Evolutionary conservation across 352 stramenopile species (phyloP).

Genomic region (Phytophthora boehmeriae): DNA sequence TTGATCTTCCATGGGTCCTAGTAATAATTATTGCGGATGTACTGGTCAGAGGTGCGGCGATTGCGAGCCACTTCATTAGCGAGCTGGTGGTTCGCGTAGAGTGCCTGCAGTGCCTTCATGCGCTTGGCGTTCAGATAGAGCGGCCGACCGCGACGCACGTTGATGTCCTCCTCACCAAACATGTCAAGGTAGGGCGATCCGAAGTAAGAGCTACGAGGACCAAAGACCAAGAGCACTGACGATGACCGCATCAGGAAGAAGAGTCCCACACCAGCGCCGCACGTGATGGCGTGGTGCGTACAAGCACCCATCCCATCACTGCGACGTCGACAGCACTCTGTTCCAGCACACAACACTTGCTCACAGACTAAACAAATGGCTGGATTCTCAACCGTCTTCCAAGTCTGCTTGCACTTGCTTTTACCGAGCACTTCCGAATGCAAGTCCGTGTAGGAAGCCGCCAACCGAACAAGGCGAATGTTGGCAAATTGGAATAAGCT

Average conservation of each 20-base stretch:
- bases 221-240: constrained; percentile 78
- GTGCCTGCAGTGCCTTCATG: constrained; percentile 68
- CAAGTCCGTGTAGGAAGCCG: constrained; percentile 78
- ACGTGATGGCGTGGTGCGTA: constrained; percentile 76
- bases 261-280: constrained; percentile 69
- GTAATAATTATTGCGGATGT: constrained; percentile 89
- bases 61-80: constrained; percentile 84
- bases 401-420: constrained; percentile 77
- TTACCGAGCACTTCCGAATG: constrained; percentile 74
- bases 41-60: constrained; percentile 85
- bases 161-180: constrained; percentile 90
- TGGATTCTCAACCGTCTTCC: constrained; percentile 77
- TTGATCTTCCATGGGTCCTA: constrained; percentile 24
- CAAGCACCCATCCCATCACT: constrained; percentile 77
- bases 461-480: constrained; percentile 64
- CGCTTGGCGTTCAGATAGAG: constrained; percentile 78
- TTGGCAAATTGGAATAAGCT: constrained; percentile 65
- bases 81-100: constrained; percentile 83
- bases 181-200: constrained; percentile 87
- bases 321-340: constrained; percentile 76
- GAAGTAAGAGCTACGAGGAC: constrained; percentile 82
- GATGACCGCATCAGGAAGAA: constrained; percentile 87
- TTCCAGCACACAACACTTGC: constrained; percentile 79
- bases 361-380: constrained; percentile 83
- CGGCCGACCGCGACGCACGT: constrained; percentile 74